Evolutionary conservation across 164 flowering plant genomes (phyloP).

Genomic region (Vitis cinerea): DNA sequence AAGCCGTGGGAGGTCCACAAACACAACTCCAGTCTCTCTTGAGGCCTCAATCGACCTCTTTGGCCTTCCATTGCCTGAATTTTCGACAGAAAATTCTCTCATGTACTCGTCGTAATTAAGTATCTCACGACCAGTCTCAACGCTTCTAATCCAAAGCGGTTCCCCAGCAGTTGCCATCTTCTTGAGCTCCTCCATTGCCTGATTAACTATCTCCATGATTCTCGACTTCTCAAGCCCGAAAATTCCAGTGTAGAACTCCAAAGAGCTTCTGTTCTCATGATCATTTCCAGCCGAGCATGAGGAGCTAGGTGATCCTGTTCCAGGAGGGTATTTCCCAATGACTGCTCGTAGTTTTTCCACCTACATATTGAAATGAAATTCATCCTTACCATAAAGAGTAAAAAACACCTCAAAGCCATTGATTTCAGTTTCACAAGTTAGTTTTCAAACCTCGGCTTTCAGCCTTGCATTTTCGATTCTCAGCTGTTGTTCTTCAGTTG

Average conservation of each 20-base stretch:
- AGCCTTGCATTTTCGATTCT: constrained; percentile 86
- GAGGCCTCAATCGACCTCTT: constrained; percentile 86
- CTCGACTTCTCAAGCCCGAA: constrained; percentile 80
- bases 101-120: constrained; percentile 92
- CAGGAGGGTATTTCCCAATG: constrained; percentile 45
- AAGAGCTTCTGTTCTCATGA: constrained; percentile 57
- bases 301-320: constrained; percentile 46
- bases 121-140: constrained; percentile 95
- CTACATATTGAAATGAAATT: constrained; percentile 26
- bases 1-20: constrained; percentile 69
- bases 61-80: constrained; percentile 22
- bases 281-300: constrained; percentile 66
- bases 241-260: constrained; percentile 71
- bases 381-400: background rate
- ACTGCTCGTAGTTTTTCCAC: constrained; percentile 65
- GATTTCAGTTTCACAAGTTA: background rate
- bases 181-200: constrained; percentile 66
- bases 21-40: constrained; percentile 75
- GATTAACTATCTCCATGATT: constrained; percentile 55
- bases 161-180: constrained; percentile 80
- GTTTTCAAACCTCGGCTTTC: constrained; percentile 74
- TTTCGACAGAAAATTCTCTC: constrained; percentile 49
- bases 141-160: constrained; percentile 86
- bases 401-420: too few relatives aligned
- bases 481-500: constrained; percentile 72